Percentiles rank a stretch among this genome's conserved stretches.
Evolutionary conservation across 176 grass and related monocot genomes (phyloP).

Genomic region (Triticum turgidum): DNA sequence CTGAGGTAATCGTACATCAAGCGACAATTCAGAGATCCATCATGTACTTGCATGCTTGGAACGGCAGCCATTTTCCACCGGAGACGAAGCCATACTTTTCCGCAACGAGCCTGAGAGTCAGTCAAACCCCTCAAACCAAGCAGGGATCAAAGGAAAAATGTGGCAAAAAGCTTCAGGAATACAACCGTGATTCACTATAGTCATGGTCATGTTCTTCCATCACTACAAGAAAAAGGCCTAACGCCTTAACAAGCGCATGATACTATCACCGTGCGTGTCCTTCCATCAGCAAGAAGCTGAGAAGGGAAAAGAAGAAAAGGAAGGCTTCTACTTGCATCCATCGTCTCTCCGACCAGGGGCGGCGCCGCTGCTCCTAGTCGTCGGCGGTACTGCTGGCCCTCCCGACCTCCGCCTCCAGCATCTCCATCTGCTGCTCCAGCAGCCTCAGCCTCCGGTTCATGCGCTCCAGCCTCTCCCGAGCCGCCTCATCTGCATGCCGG

Average conservation of each 20-base stretch:
- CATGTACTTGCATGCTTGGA: slow-evolving; percentile 20
- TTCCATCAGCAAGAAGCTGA: too few species aligned
- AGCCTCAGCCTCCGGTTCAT: slow-evolving; percentile 62
- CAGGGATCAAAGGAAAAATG: neutral
- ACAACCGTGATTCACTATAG: too few species aligned
- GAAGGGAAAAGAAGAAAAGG: too few species aligned
- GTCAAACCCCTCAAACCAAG: neutral
- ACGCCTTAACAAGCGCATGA: too few species aligned
- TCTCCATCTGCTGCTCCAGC: slow-evolving; percentile 88
- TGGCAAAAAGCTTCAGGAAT: neutral
- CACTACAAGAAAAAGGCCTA: too few species aligned
- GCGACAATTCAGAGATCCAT: slow-evolving; percentile 17
- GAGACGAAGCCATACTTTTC: slow-evolving; percentile 15
- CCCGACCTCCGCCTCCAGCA: slow-evolving; percentile 69
- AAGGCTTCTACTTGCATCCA: neutral
- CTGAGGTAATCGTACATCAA: neutral
- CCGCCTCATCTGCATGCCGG: slow-evolving; percentile 44
- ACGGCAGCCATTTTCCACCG: slow-evolving; percentile 14
- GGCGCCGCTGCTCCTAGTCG: neutral
- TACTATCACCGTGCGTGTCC: too few species aligned
- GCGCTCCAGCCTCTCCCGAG: slow-evolving; percentile 52
- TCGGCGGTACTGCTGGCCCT: slow-evolving; percentile 37
- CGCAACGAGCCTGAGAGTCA: neutral
- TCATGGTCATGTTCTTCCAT: too few species aligned
- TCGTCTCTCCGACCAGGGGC: neutral